Evolutionary conservation across 2,329 filamentous ascomycete genomes (phyloP), one percentile per base, ranked within the genome.

Genomic region (Colletotrichum gloeosporioides): DNA sequence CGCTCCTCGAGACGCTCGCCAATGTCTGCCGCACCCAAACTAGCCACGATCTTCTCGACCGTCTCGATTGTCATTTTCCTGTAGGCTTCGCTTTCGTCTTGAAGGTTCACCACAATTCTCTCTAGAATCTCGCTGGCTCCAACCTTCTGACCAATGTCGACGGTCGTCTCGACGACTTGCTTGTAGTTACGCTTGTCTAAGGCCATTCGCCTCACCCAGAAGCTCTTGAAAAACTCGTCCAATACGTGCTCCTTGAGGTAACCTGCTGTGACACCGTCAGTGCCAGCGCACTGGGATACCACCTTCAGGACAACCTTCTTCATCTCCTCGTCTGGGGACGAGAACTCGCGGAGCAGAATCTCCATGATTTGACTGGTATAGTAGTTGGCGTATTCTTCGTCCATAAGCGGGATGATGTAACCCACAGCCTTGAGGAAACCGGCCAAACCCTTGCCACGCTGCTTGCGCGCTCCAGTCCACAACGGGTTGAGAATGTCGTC

Each of bases 351-450:
- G 34, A 99, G 92, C 16, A 99, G 88, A 81, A 99, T 99, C 85
- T 99, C 97, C 96, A 99, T 99, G 81, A 99, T 98, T 85, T 99
- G 96, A 79, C 93, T 95, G 10, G 97, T 99, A 83, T 99, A 99
- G 87, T 99, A 99, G 84, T 98, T 99, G 86, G 97, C 96, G 84
- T 98, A 99, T 83, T 99, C 97, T 86, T 99, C 97, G 87, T 99
- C 97, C 97, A 99, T 99, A 69, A 99, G 91, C 6, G 97, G 97
- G 78, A 99, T 99, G 82, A 99, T 98, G 84, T 97, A 99, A 31
- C 97, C 97, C 59, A 99, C 96, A 63, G 97, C 97, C 87, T 99
- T 99, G 77, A 99, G 89, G 86, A 98, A 99, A 16, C 96, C 96
- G 29, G 97, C 96, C 61, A 99, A 90, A 80, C 96, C 96, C 85